Conservation (phyloP, 768 basidiomycete genomes). For the Agaricus subrufescens region DNA sequence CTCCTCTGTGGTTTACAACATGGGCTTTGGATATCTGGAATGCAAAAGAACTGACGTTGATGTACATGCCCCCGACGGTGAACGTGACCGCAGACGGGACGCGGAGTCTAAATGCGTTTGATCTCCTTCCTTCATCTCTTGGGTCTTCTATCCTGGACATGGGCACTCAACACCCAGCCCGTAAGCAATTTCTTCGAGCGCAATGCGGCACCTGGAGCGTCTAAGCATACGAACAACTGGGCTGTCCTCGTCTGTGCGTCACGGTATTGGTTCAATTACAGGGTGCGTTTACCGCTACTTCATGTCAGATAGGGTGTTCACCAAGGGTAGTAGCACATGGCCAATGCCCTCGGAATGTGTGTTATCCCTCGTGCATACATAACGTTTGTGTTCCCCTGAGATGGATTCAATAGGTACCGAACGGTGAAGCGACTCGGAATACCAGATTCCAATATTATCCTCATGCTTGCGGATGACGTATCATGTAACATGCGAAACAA, state of each 20-base stretch:
- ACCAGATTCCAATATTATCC: slow-evolving; percentile 97
- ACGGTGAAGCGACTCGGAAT: slow-evolving; percentile 98
- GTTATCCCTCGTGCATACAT: slow-evolving; percentile 13
- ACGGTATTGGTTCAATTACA: slow-evolving; percentile 97
- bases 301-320: background rate
- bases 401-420: slow-evolving; percentile 65
- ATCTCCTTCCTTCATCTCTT: slow-evolving; percentile 6
- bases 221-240: slow-evolving; percentile 94
- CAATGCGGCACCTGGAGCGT: slow-evolving; percentile 26
- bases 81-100: background rate
- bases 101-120: slow-evolving; percentile 8
- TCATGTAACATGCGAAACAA: slow-evolving; percentile 92
- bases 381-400: background rate
- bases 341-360: slow-evolving; percentile 95
- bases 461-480: slow-evolving; percentile 97
- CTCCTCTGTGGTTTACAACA: too few species aligned
- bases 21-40: too few species aligned
- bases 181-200: slow-evolving; percentile 43
- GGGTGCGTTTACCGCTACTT: slow-evolving; percentile 47
- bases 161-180: slow-evolving; percentile 28
- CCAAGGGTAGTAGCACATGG: slow-evolving; percentile 76
- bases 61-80: too few species aligned
- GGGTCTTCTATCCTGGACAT: slow-evolving; percentile 15
- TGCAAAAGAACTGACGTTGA: too few species aligned
- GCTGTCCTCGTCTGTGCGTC: slow-evolving; percentile 95